These are phyloP conservation scores for Antrodiella citrinella DNA, from an alignment of 768 basidiomycete genomes.

Conservation along the genomic window DNA sequence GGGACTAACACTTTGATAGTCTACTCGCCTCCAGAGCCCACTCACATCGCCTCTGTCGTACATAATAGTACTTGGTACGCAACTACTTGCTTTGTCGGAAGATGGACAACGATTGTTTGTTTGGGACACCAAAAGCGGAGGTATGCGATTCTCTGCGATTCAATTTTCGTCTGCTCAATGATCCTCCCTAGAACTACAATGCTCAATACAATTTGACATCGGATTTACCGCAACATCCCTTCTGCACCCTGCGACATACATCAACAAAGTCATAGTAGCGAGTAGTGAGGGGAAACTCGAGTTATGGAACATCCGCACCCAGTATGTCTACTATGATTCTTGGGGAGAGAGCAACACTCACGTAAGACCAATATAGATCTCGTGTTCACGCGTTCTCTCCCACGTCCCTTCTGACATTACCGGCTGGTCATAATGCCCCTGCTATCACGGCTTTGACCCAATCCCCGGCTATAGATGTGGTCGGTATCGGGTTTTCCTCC, in stretches of 20 bases:
- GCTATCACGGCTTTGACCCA: conserved; percentile 78
- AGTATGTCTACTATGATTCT: conserved; percentile 36
- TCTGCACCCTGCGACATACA: conserved; percentile 90
- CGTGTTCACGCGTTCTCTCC: conserved; percentile 75
- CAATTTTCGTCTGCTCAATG: background rate
- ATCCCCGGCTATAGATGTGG: conserved; percentile 92
- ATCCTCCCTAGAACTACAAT: conserved; percentile 43
- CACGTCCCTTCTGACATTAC: conserved; percentile 36
- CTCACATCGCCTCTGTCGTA: conserved; percentile 51
- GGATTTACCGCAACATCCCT: conserved; percentile 81
- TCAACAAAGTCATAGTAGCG: conserved; percentile 89
- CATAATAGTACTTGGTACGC: conserved; percentile 73
- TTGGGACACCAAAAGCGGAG: conserved; percentile 62
- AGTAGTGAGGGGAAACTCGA: conserved; percentile 78
- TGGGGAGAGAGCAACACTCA: background rate
- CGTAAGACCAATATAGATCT: conserved; percentile 37
- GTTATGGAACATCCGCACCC: conserved; percentile 89
- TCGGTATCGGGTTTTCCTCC: conserved; percentile 86
- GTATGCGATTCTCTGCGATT: conserved; percentile 24
- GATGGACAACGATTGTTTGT: conserved; percentile 68
- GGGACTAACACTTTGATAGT: conserved; percentile 27
- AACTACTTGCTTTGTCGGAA: conserved; percentile 72
- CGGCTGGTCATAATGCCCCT: conserved; percentile 19
- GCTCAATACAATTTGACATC: conserved; percentile 69
- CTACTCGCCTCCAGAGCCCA: conserved; percentile 54